Evolutionary conservation across 2,329 filamentous ascomycete species (phyloP).

Genomic region (Sarocladium brachiariae): DNA sequence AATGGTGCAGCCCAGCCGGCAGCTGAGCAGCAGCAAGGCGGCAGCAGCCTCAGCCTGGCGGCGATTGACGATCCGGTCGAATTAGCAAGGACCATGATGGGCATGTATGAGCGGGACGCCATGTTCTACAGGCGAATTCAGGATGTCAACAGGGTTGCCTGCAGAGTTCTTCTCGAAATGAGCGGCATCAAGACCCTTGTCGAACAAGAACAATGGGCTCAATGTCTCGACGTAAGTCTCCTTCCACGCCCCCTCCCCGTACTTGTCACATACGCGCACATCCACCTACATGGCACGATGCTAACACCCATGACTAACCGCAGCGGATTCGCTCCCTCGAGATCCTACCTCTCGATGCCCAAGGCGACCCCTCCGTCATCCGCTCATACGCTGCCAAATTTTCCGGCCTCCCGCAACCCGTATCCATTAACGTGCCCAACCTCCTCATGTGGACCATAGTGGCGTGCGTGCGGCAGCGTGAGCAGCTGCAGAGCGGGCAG

Average conservation of each 20-base stretch:
- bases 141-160: constrained; percentile 50
- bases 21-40: constrained; percentile 21
- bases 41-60: constrained; percentile 54
- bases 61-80: constrained; percentile 55
- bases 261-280: too few relatives aligned
- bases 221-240: constrained; percentile 50
- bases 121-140: constrained; percentile 55
- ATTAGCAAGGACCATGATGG: constrained; percentile 54
- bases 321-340: constrained; percentile 68
- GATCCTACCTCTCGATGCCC: constrained; percentile 72
- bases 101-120: constrained; percentile 53
- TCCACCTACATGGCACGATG: too few relatives aligned
- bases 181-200: constrained; percentile 53
- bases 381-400: constrained; percentile 77
- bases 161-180: constrained; percentile 52
- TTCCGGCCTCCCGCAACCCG: constrained; percentile 66
- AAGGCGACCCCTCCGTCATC: constrained; percentile 70
- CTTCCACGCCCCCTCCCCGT: not conserved
- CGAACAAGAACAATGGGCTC: constrained; percentile 48
- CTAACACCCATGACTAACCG: constrained; percentile 13
- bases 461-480: constrained; percentile 73
- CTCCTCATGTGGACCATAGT: constrained; percentile 90
- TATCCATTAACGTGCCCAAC: constrained; percentile 84
- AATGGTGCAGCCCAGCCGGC: constrained; percentile 30
- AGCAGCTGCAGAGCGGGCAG: constrained; percentile 59